Base-by-base conservation (phyloP, 2,329 filamentous ascomycete species). In the Fusarium tricinctum region DNA sequence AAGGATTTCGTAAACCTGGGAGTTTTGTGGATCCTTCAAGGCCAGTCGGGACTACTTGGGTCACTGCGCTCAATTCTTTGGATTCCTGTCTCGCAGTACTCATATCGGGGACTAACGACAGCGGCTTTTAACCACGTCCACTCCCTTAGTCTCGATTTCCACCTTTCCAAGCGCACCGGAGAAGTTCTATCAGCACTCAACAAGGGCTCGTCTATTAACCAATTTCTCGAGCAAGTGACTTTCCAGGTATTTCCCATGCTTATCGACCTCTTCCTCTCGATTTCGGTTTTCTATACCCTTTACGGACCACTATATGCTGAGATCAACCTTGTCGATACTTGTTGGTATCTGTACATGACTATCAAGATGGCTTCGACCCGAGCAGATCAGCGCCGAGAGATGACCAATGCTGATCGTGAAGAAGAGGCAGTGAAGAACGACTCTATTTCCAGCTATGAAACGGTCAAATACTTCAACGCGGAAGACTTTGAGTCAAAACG, bases 361-460 rank as follows among this genome's bases (percentile, higher is more conserved):
- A 93, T 99, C 73, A 92, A 94, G 69, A 94, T 99, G 91, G 95
- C 96, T 17, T 92, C 95, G 65, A 97, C 94, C 83, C 88, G 96
- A 73, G 93, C 94, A 8, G 93, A 97, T 74, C 93, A 97, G 74
- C 89, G 96, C 73, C 88, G 96, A 63, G 89, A 95, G 75, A 97
- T 97, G 91, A 95, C 95, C 50, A 98, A 97, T 77, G 93, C 94
- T 15, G 94, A 96, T 71, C 88, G 96, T 67, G 94, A 97, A 80
- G 94, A 97, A 80, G 95, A 97, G 79, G 96, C 96, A 8, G 94
- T 98, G 72, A 98, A 98, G 81, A 98, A 97, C 77, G 96, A 99
- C 78, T 98, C 96, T 1, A 96, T 99, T 83, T 94, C 96, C 66
- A 97, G 94, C n/a, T 99, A 98, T 78, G 96, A 99, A 81, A 95